Evolutionary conservation across 176 grass and related monocot species (phyloP).

Genomic region (Metroxylon sagu): DNA sequence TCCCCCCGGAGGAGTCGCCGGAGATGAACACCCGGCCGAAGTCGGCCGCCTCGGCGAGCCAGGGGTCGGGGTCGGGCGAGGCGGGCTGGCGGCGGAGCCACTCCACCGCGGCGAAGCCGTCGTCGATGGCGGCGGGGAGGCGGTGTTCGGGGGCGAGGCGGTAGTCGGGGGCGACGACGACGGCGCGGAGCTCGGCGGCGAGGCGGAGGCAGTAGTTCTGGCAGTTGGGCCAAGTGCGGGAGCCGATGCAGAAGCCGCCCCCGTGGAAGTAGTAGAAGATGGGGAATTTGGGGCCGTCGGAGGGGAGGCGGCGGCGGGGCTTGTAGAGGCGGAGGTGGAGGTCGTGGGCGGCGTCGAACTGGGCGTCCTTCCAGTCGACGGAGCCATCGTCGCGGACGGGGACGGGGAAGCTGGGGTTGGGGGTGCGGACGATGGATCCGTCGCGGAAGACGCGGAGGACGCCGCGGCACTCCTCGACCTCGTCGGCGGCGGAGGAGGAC

Average conservation of each 20-base stretch:
- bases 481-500: background rate
- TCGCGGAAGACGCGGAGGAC: constrained; percentile 9
- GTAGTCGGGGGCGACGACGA: constrained; percentile 79
- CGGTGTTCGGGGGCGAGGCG: constrained; percentile 71
- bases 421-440: constrained; percentile 5
- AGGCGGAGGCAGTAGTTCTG: constrained; percentile 18
- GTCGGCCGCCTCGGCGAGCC: constrained; percentile 46
- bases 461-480: constrained; percentile 13
- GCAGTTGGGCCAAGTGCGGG: constrained; percentile 16
- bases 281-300: constrained; percentile 1
- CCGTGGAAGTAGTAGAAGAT: constrained; percentile 13
- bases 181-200: constrained; percentile 14
- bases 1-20: constrained; percentile 76
- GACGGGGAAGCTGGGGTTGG: background rate
- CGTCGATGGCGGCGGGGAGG: constrained; percentile 61
- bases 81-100: constrained; percentile 30
- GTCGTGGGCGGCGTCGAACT: constrained; percentile 6
- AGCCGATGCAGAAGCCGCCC: constrained; percentile 23
- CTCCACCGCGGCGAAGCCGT: constrained; percentile 28
- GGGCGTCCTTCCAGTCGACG: constrained; percentile 15
- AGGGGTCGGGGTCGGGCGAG: constrained; percentile 23
- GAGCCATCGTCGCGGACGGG: constrained; percentile 4
- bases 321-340: constrained; percentile 18
- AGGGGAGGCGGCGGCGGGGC: background rate
- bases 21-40: constrained; percentile 49